Evolutionary conservation across 2,329 filamentous ascomycete genomes (phyloP), one percentile per base, ranked within the genome.

Genomic region (Xylariaceae sp.): DNA sequence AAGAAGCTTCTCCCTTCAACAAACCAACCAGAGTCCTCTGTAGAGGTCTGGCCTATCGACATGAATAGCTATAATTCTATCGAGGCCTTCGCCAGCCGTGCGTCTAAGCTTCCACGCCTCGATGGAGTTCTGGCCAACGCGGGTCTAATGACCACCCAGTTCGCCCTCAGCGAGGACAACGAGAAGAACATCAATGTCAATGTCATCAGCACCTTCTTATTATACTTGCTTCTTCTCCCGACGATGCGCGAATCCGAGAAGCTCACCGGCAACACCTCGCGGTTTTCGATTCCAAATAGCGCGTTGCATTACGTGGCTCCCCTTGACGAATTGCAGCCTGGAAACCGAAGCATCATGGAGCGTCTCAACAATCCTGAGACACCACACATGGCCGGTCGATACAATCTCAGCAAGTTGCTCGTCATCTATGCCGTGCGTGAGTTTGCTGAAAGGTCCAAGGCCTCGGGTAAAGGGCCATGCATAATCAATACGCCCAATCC

Each of bases 161-260:
- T 75, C 55, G 33, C 62, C 0, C 37, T 65, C 0, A 73, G 68
- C 0, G 79, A 82, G 47, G 79, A 75, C 2, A 76, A 80, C 33
- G 84, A 87, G 65, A 73, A 65, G 21, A 80, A 74, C 1, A 67
- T 86, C 56, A 79, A 74, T 19, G 65, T 74, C 44, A 74, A 74
- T 52, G 68, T 73, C 17, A 58, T 74, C 40, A 51, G 53, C 39
- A 71, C 66, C 0, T 67, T 70, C 51, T 56, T 73, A 29, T 59
- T 75, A 9, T 63, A 58, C n/a, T 36, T 73, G 2, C 53, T 71
- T 9, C 54, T 74, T 29, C 59, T 74, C 1, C 72, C 72, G 3
- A 70, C 67, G 58, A 58, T 75, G 50, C 62, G 65, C 7, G 62
- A 63, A 29, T 65, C 67, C 8, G 65, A 63, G 1, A 55, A 49